A percentile compares a stretch with the other conserved stretches of the same genome.
Evolutionary conservation across 1,139 yeast genomes (phyloP).

Genomic region (Protomyces macrosporus): DNA sequence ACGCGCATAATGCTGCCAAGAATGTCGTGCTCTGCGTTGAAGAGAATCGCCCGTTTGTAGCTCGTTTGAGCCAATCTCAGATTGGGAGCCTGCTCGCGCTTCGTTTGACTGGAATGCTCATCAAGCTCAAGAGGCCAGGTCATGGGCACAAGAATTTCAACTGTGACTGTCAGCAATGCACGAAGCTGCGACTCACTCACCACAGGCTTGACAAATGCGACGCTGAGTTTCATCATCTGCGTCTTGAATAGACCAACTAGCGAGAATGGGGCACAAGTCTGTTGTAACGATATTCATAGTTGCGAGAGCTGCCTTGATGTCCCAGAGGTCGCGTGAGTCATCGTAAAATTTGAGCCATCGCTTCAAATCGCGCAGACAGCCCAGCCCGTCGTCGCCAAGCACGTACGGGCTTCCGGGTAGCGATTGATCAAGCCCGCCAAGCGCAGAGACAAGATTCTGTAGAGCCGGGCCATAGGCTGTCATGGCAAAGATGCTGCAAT

Average conservation of each 20-base stretch:
- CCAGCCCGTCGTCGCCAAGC: conserved; percentile 85
- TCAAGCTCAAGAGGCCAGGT: conserved; percentile 77
- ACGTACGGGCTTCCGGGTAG: conserved; percentile 55
- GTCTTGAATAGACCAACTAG: conserved; percentile 60
- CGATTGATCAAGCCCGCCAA: conserved; percentile 73
- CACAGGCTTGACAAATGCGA: conserved; percentile 31
- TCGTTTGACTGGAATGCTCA: conserved; percentile 47
- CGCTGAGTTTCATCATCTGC: conserved; percentile 29
- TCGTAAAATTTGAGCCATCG: conserved; percentile 84
- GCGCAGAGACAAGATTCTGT: conserved; percentile 54
- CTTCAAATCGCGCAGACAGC: conserved; percentile 80
- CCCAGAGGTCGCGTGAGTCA: conserved; percentile 60
- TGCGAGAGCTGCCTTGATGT: conserved; percentile 83
- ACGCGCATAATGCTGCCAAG: conserved; percentile 66
- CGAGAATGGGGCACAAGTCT: conserved; percentile 69
- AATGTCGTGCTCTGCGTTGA: conserved; percentile 55
- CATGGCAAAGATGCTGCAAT: not conserved
- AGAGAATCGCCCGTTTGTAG: conserved; percentile 66
- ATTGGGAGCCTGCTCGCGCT: conserved; percentile 54
- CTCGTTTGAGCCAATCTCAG: conserved; percentile 59
- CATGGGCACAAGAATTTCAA: conserved; percentile 75
- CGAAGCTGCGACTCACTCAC: conserved; percentile 24
- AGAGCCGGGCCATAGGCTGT: conserved; percentile 1
- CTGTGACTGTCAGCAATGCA: conserved; percentile 37
- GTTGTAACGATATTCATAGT: conserved; percentile 67